Evolutionary conservation across 1,284 basidiomycete genomes (phyloP).

Genomic region (Sphagnurus paluster): DNA sequence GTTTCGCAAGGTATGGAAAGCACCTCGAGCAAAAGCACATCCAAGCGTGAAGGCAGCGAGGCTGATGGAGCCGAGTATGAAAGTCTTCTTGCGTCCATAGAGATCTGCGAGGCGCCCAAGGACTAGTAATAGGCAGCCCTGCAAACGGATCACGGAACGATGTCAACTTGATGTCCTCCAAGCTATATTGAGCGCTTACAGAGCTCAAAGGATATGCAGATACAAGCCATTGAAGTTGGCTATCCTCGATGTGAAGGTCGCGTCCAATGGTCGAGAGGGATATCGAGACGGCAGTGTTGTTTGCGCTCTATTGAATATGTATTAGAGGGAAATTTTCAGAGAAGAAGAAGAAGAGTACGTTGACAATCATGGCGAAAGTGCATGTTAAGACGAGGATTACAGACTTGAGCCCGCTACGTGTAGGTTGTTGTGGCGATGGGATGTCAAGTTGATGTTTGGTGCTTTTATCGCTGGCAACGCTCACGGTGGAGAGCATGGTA

Average conservation of each 20-base stretch:
- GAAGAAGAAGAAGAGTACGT: constrained; percentile 35
- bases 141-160: constrained; percentile 3
- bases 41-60: constrained; percentile 51
- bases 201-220: constrained; percentile 50
- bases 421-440: background rate
- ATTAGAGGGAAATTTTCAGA: background rate
- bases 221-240: constrained; percentile 67
- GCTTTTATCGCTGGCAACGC: constrained; percentile 10
- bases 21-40: constrained; percentile 54
- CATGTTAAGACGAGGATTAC: constrained; percentile 48
- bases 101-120: constrained; percentile 74
- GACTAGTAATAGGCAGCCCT: constrained; percentile 74
- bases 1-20: constrained; percentile 17
- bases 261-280: constrained; percentile 63
- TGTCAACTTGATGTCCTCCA: background rate
- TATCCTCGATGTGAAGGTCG: constrained; percentile 47
- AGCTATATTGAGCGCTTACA: constrained; percentile 32
- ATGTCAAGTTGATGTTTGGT: constrained; percentile 5
- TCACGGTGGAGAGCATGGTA: constrained; percentile 11
- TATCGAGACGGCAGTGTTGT: constrained; percentile 49
- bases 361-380: constrained; percentile 55
- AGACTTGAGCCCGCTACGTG: constrained; percentile 30
- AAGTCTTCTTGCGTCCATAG: constrained; percentile 65
- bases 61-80: constrained; percentile 51
- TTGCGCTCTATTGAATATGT: constrained; percentile 36